A percentile compares a stretch with the other conserved stretches of the same genome.
Evolutionary conservation across 2,329 filamentous ascomycete genomes (phyloP).

Genomic region (Endocalyx cinctus): DNA sequence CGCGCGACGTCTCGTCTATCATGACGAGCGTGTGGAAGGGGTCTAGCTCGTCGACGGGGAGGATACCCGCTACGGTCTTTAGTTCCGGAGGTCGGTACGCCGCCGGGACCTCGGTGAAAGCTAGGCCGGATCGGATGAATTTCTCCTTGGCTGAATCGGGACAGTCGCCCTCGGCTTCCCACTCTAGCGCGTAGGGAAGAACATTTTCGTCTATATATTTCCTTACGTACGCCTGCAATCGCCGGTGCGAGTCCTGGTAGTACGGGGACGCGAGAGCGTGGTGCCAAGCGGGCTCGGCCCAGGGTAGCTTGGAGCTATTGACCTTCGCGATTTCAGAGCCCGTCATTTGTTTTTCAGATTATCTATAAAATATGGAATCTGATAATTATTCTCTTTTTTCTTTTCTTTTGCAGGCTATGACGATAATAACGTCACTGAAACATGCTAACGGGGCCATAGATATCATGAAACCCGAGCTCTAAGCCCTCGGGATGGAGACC

Average conservation of each 20-base stretch:
- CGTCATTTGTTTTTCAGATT: too few relatives aligned
- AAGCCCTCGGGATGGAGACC: too few relatives aligned
- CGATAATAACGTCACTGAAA: too few relatives aligned
- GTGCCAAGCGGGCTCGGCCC: slow-evolving; percentile 21
- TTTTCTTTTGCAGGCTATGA: too few relatives aligned
- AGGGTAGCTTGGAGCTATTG: slow-evolving; percentile 16
- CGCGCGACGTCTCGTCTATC: slow-evolving; percentile 31
- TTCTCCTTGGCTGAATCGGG: slow-evolving; percentile 32
- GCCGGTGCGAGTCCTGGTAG: slow-evolving; percentile 56
- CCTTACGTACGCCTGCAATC: slow-evolving; percentile 51
- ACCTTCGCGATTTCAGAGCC: too few relatives aligned
- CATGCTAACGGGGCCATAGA: too few relatives aligned
- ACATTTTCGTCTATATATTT: slow-evolving; percentile 54
- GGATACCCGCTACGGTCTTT: slow-evolving; percentile 37
- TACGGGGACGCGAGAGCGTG: slow-evolving; percentile 39
- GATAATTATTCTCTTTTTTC: too few relatives aligned
- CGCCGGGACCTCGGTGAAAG: slow-evolving; percentile 24
- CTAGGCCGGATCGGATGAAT: slow-evolving; percentile 31
- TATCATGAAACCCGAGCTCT: too few relatives aligned
- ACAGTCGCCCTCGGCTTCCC: slow-evolving; percentile 53
- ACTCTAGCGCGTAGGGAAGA: slow-evolving; percentile 53
- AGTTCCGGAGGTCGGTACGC: slow-evolving; percentile 32
- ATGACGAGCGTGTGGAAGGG: slow-evolving; percentile 32
- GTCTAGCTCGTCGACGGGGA: slow-evolving; percentile 28
- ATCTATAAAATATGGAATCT: too few relatives aligned